phyloP scores from a whole-genome alignment of 352 stramenopile genomes.

The Thalassiosira exigua region DNA sequence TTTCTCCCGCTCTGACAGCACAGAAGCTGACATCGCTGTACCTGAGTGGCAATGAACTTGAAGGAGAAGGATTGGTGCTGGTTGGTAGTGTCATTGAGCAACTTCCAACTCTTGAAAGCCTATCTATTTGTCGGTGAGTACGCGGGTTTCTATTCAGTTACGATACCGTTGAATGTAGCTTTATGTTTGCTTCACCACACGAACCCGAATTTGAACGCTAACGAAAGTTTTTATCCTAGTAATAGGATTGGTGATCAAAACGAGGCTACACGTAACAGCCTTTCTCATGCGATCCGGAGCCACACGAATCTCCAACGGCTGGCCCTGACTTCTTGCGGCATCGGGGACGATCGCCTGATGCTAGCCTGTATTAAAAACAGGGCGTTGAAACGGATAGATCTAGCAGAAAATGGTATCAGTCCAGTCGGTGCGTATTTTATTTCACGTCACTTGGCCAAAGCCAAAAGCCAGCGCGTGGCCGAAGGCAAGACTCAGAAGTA shows the following conservation, averaged over 20 bases:
- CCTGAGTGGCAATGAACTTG: constrained; percentile 10
- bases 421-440: constrained; percentile 11
- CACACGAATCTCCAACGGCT: constrained; percentile 11
- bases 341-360: constrained; percentile 10
- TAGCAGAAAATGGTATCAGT: constrained; percentile 11
- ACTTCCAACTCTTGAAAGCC: constrained; percentile 21
- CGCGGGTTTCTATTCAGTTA: too few relatives aligned
- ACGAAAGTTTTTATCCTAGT: too few relatives aligned
- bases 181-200: too few relatives aligned
- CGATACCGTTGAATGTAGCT: too few relatives aligned
- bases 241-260: constrained; percentile 23
- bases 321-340: constrained; percentile 9
- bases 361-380: constrained; percentile 16
- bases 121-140: constrained; percentile 18
- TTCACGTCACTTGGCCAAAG: constrained; percentile 17
- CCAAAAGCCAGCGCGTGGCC: constrained; percentile 9
- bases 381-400: constrained; percentile 14
- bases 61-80: constrained; percentile 1
- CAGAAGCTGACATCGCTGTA: constrained; percentile 19
- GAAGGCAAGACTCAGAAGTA: not conserved
- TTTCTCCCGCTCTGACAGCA: constrained; percentile 7
- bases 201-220: too few relatives aligned
- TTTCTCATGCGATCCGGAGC: constrained; percentile 15
- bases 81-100: constrained; percentile 22
- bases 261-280: not conserved